phyloP scores from a whole-genome alignment of 305 asterid genomes.

The Striga hermonthica region DNA sequence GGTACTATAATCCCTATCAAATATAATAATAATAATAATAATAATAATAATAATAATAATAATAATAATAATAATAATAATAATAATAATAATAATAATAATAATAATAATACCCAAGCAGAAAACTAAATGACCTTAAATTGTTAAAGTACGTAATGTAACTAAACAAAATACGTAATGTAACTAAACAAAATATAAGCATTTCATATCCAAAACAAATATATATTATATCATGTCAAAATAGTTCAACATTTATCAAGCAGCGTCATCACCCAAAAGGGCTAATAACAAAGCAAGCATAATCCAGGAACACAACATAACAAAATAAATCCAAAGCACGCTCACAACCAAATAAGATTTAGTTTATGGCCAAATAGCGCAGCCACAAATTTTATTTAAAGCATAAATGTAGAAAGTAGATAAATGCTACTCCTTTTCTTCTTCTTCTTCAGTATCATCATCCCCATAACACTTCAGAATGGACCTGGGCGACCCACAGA shows the following conservation, averaged over 20 bases:
- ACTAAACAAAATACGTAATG: neutral
- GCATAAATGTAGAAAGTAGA: neutral
- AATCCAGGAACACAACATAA: neutral
- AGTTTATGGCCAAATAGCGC: neutral
- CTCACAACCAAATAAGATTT: neutral
- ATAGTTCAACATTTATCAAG: neutral
- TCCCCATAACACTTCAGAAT: constrained; percentile 60
- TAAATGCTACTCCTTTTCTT: constrained; percentile 52
- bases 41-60: too few species aligned
- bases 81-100: too few species aligned
- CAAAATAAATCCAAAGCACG: neutral
- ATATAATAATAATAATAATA: too few species aligned
- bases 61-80: too few species aligned
- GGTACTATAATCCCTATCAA: too few species aligned
- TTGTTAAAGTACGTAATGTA: neutral
- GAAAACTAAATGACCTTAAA: too few species aligned
- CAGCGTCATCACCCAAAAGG: neutral
- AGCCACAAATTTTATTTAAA: constrained; percentile 24
- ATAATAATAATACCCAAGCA: too few species aligned
- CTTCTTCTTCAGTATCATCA: constrained; percentile 51
- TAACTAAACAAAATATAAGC: neutral
- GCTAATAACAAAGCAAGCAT: neutral
- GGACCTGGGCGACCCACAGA: constrained; percentile 68
- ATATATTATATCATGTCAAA: neutral
- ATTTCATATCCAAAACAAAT: neutral